Conservation (phyloP, 1,284 basidiomycete species). For the Cutaneotrichosporon cutaneum region DNA sequence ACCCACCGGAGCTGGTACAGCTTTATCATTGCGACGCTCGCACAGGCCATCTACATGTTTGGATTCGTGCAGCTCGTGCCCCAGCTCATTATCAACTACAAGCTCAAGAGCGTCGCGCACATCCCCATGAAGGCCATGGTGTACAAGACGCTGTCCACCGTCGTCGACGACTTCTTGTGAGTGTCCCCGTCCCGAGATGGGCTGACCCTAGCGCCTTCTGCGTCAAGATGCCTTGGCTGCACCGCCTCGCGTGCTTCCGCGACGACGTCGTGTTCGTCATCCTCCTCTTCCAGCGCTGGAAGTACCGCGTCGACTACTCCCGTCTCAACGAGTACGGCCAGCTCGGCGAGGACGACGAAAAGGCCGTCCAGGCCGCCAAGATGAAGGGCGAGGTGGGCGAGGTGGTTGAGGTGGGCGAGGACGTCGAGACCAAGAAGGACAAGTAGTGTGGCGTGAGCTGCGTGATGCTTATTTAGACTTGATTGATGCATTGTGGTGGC, state of each 20-base stretch:
- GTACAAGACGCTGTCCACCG: conserved; percentile 70
- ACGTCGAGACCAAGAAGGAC: conserved; percentile 31
- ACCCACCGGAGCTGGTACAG: conserved; percentile 93
- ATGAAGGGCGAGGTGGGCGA: conserved; percentile 54
- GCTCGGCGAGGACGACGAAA: conserved; percentile 55
- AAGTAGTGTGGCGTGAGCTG: conserved; percentile 24
- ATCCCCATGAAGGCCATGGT: conserved; percentile 86
- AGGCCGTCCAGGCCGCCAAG: conserved; percentile 19
- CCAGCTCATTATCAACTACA: conserved; percentile 88
- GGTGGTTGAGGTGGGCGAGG: conserved; percentile 29
- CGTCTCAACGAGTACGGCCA: conserved; percentile 95
- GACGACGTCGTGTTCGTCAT: conserved; percentile 80
- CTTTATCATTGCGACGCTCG: conserved; percentile 72
- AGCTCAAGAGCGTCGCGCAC: conserved; percentile 68
- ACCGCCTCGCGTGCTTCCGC: conserved; percentile 62
- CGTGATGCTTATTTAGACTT: neutral
- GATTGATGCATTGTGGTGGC: too few relatives aligned
- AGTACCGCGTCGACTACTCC: conserved; percentile 90
- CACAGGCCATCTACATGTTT: conserved; percentile 66
- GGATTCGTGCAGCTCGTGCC: conserved; percentile 94
- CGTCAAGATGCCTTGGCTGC: conserved; percentile 93
- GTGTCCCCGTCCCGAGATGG: neutral
- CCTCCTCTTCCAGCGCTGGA: conserved; percentile 70
- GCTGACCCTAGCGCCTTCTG: conserved; percentile 52
- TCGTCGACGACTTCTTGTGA: conserved; percentile 88